Conservation (phyloP, 139 green algal species). For the Haematococcus lacustris region DNA sequence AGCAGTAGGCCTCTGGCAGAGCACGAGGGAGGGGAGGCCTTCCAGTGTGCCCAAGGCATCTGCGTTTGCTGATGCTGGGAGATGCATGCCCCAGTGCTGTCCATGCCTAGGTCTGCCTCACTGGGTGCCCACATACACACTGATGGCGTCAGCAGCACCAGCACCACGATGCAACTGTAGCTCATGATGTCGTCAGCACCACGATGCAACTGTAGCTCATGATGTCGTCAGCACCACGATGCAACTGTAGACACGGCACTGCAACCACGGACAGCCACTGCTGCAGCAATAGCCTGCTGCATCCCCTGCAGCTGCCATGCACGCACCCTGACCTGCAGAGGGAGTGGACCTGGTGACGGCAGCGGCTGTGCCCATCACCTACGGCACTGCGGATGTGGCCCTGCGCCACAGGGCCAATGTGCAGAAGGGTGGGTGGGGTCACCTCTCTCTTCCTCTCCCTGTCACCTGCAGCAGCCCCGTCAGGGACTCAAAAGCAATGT, state of each 20-base stretch:
- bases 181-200: no score
- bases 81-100: no score
- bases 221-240: no score
- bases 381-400: constrained; percentile 79
- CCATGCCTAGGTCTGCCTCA: no score
- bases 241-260: background rate
- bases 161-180: no score
- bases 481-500: background rate
- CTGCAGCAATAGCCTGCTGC: background rate
- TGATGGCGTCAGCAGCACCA: no score
- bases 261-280: background rate
- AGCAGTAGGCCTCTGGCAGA: no score
- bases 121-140: no score
- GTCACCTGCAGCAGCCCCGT: background rate
- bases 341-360: constrained; percentile 35
- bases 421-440: constrained; percentile 26
- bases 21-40: no score
- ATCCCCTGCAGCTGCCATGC: background rate
- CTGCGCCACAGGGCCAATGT: constrained; percentile 60
- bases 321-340: constrained; percentile 14
- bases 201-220: no score
- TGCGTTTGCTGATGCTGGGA: no score
- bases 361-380: constrained; percentile 72
- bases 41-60: no score
- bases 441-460: background rate